Percentiles rank a stretch among this genome's conserved stretches.
Conservation (phyloP, 208 protist genomes). For the Crithidia expoeki region DNA sequence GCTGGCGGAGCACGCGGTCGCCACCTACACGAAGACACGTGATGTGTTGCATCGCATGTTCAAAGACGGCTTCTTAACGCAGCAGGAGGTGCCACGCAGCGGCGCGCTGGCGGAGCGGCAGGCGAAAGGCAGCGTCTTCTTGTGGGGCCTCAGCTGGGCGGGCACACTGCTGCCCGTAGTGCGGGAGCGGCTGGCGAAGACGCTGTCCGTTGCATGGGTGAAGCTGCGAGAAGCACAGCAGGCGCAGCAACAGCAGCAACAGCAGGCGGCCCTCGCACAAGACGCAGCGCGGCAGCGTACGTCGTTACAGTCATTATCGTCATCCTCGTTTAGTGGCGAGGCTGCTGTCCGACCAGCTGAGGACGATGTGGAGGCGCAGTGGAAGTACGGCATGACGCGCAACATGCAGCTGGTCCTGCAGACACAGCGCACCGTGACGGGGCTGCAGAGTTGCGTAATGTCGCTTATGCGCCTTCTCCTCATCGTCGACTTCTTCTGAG, state of each 20-base stretch:
- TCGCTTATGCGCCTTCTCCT: conserved; percentile 71
- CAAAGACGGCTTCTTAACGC: conserved; percentile 66
- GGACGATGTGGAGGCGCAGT: conserved; percentile 19
- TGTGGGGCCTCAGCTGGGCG: conserved; percentile 58
- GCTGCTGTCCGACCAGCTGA: background rate
- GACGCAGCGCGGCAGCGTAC: background rate
- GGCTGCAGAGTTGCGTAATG: conserved; percentile 67
- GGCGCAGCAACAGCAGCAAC: conserved; percentile 7
- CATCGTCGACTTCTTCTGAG: conserved; percentile 48
- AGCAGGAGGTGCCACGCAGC: conserved; percentile 73
- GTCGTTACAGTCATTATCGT: background rate
- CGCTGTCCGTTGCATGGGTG: conserved; percentile 43
- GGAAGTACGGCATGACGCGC: conserved; percentile 15
- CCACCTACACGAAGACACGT: conserved; percentile 62
- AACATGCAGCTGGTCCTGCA: conserved; percentile 25
- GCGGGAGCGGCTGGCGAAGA: conserved; percentile 54
- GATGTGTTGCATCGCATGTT: conserved; percentile 80
- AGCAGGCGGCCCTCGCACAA: background rate
- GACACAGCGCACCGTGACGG: conserved; percentile 39
- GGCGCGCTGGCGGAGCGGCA: conserved; percentile 51
- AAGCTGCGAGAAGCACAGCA: conserved; percentile 40
- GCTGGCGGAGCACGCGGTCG: conserved; percentile 81
- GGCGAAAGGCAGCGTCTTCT: conserved; percentile 63
- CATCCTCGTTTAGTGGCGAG: background rate
- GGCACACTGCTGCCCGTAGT: conserved; percentile 47